Conservation (phyloP, 129 eudicot species). For the Tanacetum coccineum region DNA sequence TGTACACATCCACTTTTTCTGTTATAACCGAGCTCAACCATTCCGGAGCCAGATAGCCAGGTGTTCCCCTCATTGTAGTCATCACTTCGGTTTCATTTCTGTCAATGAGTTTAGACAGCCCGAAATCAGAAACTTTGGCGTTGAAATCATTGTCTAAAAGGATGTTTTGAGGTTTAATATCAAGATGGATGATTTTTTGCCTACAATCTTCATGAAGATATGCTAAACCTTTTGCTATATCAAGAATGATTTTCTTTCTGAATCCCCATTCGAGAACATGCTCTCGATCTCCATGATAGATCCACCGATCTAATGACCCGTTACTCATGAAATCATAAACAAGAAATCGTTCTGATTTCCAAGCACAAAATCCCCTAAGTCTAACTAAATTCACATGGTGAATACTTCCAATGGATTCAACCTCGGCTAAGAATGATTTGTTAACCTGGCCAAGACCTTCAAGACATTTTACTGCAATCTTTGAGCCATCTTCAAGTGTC, state of each 20-base stretch:
- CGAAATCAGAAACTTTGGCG: conserved; percentile 47
- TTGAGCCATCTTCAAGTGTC: conserved; percentile 24
- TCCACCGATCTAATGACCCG: conserved; percentile 41
- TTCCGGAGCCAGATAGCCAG: conserved; percentile 49
- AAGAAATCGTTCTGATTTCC: conserved; percentile 35
- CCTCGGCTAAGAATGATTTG: conserved; percentile 45
- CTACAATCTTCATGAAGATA: conserved; percentile 53
- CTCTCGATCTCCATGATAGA: conserved; percentile 23
- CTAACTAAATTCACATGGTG: conserved; percentile 51
- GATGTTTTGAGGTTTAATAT: conserved; percentile 44
- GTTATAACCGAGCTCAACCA: conserved; percentile 40
- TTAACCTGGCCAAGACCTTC: conserved; percentile 29
- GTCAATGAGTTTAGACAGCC: conserved; percentile 38
- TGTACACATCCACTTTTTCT: conserved; percentile 47
- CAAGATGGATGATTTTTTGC: conserved; percentile 40
- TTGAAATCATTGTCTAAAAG: conserved; percentile 30
- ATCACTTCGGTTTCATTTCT: conserved; percentile 32
- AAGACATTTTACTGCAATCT: conserved; percentile 42
- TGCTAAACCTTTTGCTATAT: conserved; percentile 51
- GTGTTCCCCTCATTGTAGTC: conserved; percentile 44
- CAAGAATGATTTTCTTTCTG: conserved; percentile 34
- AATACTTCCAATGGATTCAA: conserved; percentile 45
- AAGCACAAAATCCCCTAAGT: conserved; percentile 42
- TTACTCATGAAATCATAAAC: conserved; percentile 45
- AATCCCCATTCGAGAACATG: conserved; percentile 26